A percentile compares a stretch with the other conserved stretches of the same genome.
phyloP scores from a whole-genome alignment of 2,329 filamentous ascomycete species.

The Cytospora paraplurivora region DNA sequence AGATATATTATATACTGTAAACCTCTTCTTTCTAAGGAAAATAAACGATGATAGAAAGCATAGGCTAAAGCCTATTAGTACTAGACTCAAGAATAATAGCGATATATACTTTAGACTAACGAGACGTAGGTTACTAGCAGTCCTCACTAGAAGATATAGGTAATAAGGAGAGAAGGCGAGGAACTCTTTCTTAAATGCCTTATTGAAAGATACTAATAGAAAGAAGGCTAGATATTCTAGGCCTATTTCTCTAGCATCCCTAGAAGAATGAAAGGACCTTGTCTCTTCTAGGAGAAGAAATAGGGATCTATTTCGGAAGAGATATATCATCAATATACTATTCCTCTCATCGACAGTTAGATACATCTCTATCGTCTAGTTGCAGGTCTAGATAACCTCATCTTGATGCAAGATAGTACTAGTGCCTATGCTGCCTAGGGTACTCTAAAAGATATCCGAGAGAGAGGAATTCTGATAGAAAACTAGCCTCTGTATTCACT shows the following conservation, averaged over 20 bases:
- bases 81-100: background rate
- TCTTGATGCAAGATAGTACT: background rate
- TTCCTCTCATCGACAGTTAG: background rate
- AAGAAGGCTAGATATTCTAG: background rate
- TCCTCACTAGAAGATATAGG: background rate
- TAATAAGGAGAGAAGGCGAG: background rate
- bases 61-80: background rate
- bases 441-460: background rate
- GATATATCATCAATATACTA: background rate
- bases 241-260: background rate
- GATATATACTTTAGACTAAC: background rate
- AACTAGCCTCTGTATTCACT: background rate
- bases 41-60: background rate
- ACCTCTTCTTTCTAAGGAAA: background rate
- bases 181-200: background rate
- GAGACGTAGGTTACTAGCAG: background rate
- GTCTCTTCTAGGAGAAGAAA: slow-evolving; percentile 1
- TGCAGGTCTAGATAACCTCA: background rate
- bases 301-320: background rate
- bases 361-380: background rate
- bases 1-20: background rate
- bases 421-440: background rate
- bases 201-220: background rate
- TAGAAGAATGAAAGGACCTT: background rate
- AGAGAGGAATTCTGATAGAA: background rate